Base-by-base conservation (phyloP, 1,284 basidiomycete genomes). In the Malassezia yamatoensis region DNA sequence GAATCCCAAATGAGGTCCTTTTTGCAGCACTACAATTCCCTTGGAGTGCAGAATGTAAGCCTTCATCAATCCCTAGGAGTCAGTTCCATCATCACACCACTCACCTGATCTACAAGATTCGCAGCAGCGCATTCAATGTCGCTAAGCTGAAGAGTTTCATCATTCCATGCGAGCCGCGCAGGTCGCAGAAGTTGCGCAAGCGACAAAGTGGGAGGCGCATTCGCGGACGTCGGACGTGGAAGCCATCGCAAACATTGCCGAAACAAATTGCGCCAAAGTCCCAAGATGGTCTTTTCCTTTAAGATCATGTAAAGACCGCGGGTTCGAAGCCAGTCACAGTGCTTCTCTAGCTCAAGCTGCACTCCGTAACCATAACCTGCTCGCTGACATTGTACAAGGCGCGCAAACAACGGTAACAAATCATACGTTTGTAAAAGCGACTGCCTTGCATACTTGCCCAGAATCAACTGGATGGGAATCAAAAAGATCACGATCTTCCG, bases 191-290 rank as follows among this genome's bases (percentile, higher is more conserved):
- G 63, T 2, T 46, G 20, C 12, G 60, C 54, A 18, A 77, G 61
- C 18, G 59, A 60, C 35, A 75, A 54, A 1, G 69, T 76, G 13
- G 75, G 76, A 43, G 74, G 74, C 24, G 67, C 73, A 21, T 60
- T 58, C 33, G 60, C 44, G 5, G 58, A 39, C 18, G 51, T 50
- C 8, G 46, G 35, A 21, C 53, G 37, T n/a, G 52, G 49, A n/a
- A 52, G 40, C 15, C 58, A 50, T 3, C 11, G 55, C 18, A 66
- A 35, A 34, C 60, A 59, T 34, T 24, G 54, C 29, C 75, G 62
- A 24, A 71, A 61, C 24, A 78, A 54, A 48, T 77, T 77, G n/a
- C 77, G 67, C 77, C 77, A 78, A 16, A 75, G 68, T 7, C 76
- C 62, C 21, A 74, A 63, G 59, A 75, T 71, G 21, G 76, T 62